Evolutionary conservation across 352 stramenopile genomes (phyloP), one percentile per base, ranked within the genome.

Genomic region (Pythium dissotocum): DNA sequence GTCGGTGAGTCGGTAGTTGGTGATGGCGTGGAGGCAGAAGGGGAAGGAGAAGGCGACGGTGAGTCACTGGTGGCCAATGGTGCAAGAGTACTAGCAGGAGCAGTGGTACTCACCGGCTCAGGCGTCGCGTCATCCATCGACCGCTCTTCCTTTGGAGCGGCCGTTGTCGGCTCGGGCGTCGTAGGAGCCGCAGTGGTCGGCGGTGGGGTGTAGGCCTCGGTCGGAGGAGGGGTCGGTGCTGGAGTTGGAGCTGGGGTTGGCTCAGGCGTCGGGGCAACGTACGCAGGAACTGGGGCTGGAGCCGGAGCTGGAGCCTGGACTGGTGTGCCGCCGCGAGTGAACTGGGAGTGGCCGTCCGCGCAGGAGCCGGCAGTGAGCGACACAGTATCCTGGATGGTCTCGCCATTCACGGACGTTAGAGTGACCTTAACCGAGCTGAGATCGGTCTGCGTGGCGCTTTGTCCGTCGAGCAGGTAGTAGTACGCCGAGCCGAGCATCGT

Each of bases 401-500:
- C 76, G 26, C 78, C 83, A 55, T 75, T 76, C 10, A 83, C 68
- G 53, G 84, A 86, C 36, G 80, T 91, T 49, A 86, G 67, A 6
- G 76, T 69, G 28, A 91, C 75, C 7, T 65, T 73, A 0, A 87
- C 51, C 21, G 56, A 69, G 3, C 40, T 69, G 1, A 87, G 56
- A 36, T 82, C 69, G 14, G 58, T 63, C 5, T 69, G 74, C 3
- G 52, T 67, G 73, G 5, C 18, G 28, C 51, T 59, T 33, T 63
- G 63, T 16, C 76, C 73, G 44, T 87, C 77, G 1, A 83, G 44
- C 18, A 88, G 33, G 61, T 71, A 77, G 61, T 77, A 77, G 44
- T 67, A 77, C 13, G 84, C 85, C 30, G 82, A 89, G 38, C 64
- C 75, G 6, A 91, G 65, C 81, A 91, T 88, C 2, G 61, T 79